A percentile compares a stretch with the other conserved stretches of the same genome.
Evolutionary conservation across 345 rosid species (phyloP).

Genomic region (Brassica napus): Da-Ae NC_063447.1:35631501-35632000

Average conservation of each 20-base stretch:
- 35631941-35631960: neutral
- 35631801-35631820: neutral
- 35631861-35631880: neutral
- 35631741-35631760: neutral
- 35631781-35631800: neutral
- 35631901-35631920: neutral
- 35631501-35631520: neutral
- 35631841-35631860: neutral
- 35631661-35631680: neutral
- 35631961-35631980: neutral
- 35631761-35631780: neutral
- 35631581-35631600: neutral
- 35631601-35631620: neutral
- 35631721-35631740: neutral
- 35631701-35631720: neutral
- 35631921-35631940: neutral
- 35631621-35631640: neutral
- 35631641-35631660: neutral
- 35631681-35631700: neutral
- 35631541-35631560: neutral
- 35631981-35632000: neutral
- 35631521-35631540: neutral
- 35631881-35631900: neutral
- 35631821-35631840: neutral
- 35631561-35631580: neutral